Evolutionary conservation across 768 basidiomycete species (phyloP).

Genomic region (Kondoa subrosea): DNA sequence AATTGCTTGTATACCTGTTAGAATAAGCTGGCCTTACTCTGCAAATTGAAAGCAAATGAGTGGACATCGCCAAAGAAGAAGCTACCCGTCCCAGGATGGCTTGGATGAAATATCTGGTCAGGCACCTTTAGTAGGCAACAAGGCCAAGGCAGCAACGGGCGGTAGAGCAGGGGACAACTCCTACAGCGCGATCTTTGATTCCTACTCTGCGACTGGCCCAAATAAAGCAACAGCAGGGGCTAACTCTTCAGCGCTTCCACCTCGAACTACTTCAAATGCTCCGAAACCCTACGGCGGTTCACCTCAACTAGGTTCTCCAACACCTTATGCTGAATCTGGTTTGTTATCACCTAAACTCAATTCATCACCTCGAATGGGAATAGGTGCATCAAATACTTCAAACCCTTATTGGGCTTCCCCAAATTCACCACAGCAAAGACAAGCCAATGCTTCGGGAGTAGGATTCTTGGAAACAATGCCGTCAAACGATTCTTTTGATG

Average conservation of each 20-base stretch:
- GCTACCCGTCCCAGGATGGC: background rate
- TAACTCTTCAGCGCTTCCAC: background rate
- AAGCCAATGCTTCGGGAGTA: background rate
- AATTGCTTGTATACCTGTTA: no score
- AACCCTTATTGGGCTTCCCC: background rate
- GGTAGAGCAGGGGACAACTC: background rate
- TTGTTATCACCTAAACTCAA: background rate
- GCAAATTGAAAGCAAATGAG: no score
- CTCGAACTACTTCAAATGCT: background rate
- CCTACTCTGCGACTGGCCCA: background rate
- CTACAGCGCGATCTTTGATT: background rate
- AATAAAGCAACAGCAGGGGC: background rate
- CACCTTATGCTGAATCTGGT: background rate
- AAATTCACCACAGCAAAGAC: background rate
- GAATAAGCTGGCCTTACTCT: no score
- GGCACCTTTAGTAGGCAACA: no score
- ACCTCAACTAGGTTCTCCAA: background rate
- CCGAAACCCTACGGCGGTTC: background rate
- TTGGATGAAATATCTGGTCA: background rate
- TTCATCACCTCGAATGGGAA: background rate
- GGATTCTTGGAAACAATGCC: background rate
- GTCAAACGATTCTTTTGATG: background rate
- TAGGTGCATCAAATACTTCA: background rate
- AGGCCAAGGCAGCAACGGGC: background rate
- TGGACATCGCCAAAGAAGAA: no score